phyloP scores from a whole-genome alignment of 345 rosid genomes.

The Corchorus olitorius region DNA sequence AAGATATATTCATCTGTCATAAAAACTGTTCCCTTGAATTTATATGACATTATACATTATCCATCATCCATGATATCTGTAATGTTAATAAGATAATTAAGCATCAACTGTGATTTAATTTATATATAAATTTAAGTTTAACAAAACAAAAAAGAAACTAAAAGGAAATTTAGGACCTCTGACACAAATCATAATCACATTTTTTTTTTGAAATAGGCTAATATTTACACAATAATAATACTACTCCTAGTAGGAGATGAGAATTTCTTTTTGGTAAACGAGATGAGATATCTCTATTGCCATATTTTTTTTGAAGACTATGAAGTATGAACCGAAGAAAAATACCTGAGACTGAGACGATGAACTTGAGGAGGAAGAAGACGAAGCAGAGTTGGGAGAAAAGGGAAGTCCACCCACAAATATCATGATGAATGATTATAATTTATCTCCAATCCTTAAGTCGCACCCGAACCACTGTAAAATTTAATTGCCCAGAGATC shows the following conservation, averaged over 20 bases:
- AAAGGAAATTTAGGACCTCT: background rate
- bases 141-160: background rate
- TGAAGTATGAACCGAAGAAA: background rate
- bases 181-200: background rate
- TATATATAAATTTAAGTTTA: background rate
- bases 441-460: background rate
- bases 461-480: no score
- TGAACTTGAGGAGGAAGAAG: conserved; percentile 30
- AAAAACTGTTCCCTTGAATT: background rate
- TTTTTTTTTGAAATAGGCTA: background rate
- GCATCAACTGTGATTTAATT: background rate
- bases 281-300: background rate
- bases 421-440: conserved; percentile 31
- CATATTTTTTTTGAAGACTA: background rate
- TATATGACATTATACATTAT: background rate
- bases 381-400: conserved; percentile 20
- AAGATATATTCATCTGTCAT: background rate
- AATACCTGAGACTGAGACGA: conserved; percentile 31
- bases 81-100: background rate
- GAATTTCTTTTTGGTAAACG: no score
- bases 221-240: background rate
- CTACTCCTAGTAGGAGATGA: background rate
- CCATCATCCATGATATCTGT: background rate
- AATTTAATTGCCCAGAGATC: no score
- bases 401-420: conserved; percentile 35